These are phyloP conservation scores for Passalora sequoiae DNA, from an alignment of 2,329 filamentous ascomycete genomes.

Conservation along the genomic window DNA sequence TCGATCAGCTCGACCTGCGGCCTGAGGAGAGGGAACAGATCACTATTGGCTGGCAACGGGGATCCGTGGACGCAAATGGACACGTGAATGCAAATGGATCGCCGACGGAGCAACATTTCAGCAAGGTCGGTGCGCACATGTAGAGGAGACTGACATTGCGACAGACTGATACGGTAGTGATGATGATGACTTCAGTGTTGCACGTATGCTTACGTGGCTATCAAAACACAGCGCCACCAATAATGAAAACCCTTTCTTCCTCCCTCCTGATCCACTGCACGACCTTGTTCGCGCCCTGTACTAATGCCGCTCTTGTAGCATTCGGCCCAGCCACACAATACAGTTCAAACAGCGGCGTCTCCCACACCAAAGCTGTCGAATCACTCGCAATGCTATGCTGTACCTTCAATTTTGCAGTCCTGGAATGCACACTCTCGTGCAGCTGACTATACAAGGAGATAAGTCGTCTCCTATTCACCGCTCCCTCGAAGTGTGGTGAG, in stretches of 20 bases:
- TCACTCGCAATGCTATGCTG: conserved; percentile 73
- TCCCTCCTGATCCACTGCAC: conserved; percentile 88
- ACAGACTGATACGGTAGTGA: too few species aligned
- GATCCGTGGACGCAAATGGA: too few species aligned
- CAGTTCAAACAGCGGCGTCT: conserved; percentile 84
- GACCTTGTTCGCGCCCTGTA: conserved; percentile 80
- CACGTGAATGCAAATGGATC: too few species aligned
- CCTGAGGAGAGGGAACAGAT: too few species aligned
- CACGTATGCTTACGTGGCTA: too few species aligned
- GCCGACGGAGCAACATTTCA: too few species aligned
- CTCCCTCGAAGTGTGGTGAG: conserved; percentile 58
- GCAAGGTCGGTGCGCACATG: too few species aligned
- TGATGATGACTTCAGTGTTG: too few species aligned
- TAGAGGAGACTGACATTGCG: too few species aligned
- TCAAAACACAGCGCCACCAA: conserved; percentile 80
- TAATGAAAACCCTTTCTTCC: conserved; percentile 92
- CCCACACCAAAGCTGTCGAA: conserved; percentile 79
- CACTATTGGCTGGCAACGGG: too few species aligned
- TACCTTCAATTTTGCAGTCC: conserved; percentile 78
- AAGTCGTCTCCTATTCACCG: conserved; percentile 46
- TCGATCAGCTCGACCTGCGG: too few species aligned
- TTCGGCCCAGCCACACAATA: conserved; percentile 86
- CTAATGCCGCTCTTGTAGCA: conserved; percentile 59
- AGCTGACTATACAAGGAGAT: conserved; percentile 81
- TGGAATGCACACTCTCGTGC: conserved; percentile 78